phyloP scores from a whole-genome alignment of 805 yeast species.

The Yarrowia porcina region DNA sequence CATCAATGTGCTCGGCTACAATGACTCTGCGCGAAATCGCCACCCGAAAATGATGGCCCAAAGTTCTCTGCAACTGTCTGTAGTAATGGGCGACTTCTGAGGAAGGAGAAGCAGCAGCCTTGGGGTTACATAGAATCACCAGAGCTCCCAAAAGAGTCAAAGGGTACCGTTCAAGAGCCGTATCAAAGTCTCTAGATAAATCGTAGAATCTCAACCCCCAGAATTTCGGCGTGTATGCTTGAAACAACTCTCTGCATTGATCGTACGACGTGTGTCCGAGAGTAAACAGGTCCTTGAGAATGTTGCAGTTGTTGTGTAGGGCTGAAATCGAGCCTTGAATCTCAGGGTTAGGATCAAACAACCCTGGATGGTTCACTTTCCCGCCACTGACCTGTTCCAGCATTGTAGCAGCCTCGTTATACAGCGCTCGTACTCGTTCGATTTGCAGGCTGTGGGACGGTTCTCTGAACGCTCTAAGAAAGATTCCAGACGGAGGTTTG shows the following conservation, averaged over 20 bases:
- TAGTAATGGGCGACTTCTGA: conserved; percentile 9
- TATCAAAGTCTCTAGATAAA: background rate
- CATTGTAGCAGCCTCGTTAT: conserved; percentile 2
- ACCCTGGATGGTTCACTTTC: background rate
- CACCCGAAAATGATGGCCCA: conserved; percentile 7
- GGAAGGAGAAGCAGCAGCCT: background rate
- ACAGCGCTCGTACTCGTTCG: background rate
- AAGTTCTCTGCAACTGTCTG: conserved; percentile 6
- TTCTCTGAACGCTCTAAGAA: conserved; percentile 1
- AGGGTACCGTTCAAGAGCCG: conserved; percentile 13
- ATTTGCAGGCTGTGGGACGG: conserved; percentile 8
- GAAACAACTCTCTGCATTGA: background rate
- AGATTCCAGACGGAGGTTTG: conserved; percentile 9
- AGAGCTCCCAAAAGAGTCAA: background rate
- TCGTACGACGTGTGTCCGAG: conserved; percentile 17
- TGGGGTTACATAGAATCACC: conserved; percentile 9
- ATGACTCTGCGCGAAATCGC: background rate
- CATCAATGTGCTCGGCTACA: conserved; percentile 16
- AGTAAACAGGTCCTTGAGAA: conserved; percentile 9
- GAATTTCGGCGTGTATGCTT: background rate
- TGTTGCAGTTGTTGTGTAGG: conserved; percentile 10
- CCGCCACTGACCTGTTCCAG: conserved; percentile 10
- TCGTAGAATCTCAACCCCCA: conserved; percentile 23
- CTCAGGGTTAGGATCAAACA: background rate
- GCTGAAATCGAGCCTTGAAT: background rate